phyloP scores from a whole-genome alignment of 257 asterid genomes.

The Perilla frutescens region DNA sequence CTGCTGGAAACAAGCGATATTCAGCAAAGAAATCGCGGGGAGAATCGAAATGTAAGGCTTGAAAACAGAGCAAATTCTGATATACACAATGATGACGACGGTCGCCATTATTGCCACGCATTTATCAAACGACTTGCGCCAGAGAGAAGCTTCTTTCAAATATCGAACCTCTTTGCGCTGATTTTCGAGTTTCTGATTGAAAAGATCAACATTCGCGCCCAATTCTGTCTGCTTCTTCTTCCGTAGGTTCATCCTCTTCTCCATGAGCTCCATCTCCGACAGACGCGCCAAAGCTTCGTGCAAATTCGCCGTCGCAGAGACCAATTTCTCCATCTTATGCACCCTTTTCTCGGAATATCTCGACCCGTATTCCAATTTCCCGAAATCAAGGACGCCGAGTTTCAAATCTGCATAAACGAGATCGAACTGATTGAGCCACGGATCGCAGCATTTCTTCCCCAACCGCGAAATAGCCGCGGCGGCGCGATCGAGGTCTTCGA shows the following conservation, averaged over 20 bases:
- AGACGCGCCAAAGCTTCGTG: conserved; percentile 56
- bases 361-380: conserved; percentile 63
- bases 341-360: conserved; percentile 47
- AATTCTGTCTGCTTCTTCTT: conserved; percentile 36
- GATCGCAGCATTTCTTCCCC: conserved; percentile 62
- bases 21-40: conserved; percentile 25
- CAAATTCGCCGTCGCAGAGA: conserved; percentile 53
- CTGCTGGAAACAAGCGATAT: conserved; percentile 32
- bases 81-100: conserved; percentile 51
- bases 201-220: conserved; percentile 46
- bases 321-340: conserved; percentile 64
- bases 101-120: conserved; percentile 62
- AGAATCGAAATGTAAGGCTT: conserved; percentile 40
- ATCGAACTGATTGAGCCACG: conserved; percentile 63
- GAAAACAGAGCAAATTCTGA: conserved; percentile 58
- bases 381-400: conserved; percentile 51
- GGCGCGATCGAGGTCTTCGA: conserved; percentile 73
- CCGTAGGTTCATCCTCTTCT: conserved; percentile 54
- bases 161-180: conserved; percentile 66
- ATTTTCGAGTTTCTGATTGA: conserved; percentile 50
- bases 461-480: conserved; percentile 60
- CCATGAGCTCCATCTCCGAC: conserved; percentile 59
- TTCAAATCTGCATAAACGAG: conserved; percentile 64
- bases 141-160: conserved; percentile 56
- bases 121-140: conserved; percentile 68